Percentiles rank a stretch among this genome's conserved stretches.
phyloP scores from a whole-genome alignment of 2,329 filamentous ascomycete genomes.

The Fonsecaea nubica region DNA sequence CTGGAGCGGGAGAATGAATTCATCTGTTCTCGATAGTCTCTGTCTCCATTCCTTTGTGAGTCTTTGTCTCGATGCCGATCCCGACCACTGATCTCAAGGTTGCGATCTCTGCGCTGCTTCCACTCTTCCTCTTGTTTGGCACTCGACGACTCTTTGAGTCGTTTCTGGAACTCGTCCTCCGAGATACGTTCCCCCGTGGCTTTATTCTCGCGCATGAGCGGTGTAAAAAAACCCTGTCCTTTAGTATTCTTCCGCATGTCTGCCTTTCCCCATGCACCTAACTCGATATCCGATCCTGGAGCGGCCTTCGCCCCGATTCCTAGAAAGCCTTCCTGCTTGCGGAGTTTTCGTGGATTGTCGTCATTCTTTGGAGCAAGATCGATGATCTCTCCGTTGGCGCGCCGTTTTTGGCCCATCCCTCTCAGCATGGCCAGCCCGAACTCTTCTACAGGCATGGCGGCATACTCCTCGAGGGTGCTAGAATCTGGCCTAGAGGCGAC shows the following conservation, averaged over 20 bases:
- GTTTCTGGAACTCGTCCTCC: slow-evolving; percentile 65
- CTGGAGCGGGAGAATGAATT: slow-evolving; percentile 49
- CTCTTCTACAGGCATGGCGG: slow-evolving; percentile 87
- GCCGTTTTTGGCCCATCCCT: slow-evolving; percentile 91
- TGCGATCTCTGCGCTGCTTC: slow-evolving; percentile 54
- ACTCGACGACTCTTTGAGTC: slow-evolving; percentile 58
- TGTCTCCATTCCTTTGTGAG: slow-evolving; percentile 42
- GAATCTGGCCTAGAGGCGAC: slow-evolving; percentile 74
- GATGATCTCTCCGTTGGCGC: slow-evolving; percentile 61
- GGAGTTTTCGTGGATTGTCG: slow-evolving; percentile 60
- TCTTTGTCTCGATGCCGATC: slow-evolving; percentile 47
- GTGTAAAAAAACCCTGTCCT: slow-evolving; percentile 63
- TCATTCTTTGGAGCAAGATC: slow-evolving; percentile 49
- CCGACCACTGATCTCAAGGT: slow-evolving; percentile 49
- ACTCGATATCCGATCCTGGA: slow-evolving; percentile 62
- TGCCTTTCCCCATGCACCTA: slow-evolving; percentile 79
- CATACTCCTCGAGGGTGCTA: slow-evolving; percentile 82
- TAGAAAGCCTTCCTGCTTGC: slow-evolving; percentile 74
- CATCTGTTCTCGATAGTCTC: slow-evolving; percentile 48
- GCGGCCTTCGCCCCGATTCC: slow-evolving; percentile 85
- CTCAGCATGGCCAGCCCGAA: slow-evolving; percentile 89
- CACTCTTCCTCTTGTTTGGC: slow-evolving; percentile 52
- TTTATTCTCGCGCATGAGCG: slow-evolving; percentile 66
- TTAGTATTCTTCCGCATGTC: slow-evolving; percentile 61
- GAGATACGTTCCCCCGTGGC: slow-evolving; percentile 67